These are phyloP conservation scores for Syzygium jambos DNA, from an alignment of 345 rosid species.

Conservation along the genomic window DNA sequence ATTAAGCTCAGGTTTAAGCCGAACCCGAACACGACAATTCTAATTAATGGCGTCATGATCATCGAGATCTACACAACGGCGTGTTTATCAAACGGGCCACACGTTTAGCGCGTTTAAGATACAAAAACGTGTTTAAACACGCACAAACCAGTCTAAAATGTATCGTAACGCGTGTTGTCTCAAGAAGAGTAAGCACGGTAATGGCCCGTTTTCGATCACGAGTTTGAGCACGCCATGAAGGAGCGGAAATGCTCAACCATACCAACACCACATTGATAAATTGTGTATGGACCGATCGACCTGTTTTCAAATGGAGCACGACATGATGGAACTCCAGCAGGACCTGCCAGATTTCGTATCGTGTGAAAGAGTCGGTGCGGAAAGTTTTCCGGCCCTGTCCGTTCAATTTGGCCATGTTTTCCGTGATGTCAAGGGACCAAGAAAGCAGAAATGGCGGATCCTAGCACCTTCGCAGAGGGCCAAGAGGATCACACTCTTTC, in stretches of 20 bases:
- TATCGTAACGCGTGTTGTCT: neutral
- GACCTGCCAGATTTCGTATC: fast-evolving
- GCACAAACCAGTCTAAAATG: neutral
- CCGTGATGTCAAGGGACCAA: neutral
- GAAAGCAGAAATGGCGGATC: neutral
- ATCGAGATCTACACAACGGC: neutral
- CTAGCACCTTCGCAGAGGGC: neutral
- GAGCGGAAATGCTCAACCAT: too few relatives aligned
- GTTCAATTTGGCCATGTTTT: neutral
- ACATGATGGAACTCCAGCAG: neutral
- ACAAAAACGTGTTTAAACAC: neutral
- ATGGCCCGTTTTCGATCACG: too few relatives aligned
- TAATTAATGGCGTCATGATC: fast-evolving
- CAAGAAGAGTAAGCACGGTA: too few relatives aligned
- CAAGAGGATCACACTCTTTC: neutral
- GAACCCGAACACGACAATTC: too few relatives aligned
- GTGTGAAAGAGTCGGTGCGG: neutral
- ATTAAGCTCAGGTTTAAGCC: too few relatives aligned
- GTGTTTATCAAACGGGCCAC: neutral
- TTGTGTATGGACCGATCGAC: too few relatives aligned
- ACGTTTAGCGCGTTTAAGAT: neutral
- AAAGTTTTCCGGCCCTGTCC: neutral
- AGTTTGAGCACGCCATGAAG: too few relatives aligned
- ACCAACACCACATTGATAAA: too few relatives aligned
- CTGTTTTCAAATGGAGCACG: too few relatives aligned